phyloP scores from a whole-genome alignment of 2,329 filamentous ascomycete species.

The Curvularia sp. region DNA sequence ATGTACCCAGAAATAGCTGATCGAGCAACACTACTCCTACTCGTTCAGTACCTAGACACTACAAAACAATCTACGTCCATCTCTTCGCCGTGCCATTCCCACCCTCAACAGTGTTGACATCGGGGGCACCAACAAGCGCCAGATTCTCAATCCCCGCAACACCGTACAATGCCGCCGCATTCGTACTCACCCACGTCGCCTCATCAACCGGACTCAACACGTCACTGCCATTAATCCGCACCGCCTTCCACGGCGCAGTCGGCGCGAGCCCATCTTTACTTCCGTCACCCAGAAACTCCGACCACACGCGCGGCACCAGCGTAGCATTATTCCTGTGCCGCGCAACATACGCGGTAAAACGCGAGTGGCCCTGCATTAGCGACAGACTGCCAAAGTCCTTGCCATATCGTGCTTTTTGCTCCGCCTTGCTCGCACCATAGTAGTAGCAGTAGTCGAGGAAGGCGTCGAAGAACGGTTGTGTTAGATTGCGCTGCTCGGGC shows the following conservation, averaged over 20 bases:
- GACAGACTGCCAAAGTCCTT: conserved; percentile 54
- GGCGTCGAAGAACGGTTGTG: conserved; percentile 59
- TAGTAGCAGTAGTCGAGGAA: conserved; percentile 69
- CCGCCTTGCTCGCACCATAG: conserved; percentile 58
- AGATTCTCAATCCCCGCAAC: conserved; percentile 64
- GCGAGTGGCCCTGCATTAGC: conserved; percentile 64
- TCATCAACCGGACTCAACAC: conserved; percentile 61
- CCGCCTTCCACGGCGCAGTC: conserved; percentile 56
- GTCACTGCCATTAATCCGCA: conserved; percentile 52
- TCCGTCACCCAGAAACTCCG: conserved; percentile 58
- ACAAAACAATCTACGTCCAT: background rate
- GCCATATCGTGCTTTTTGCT: conserved; percentile 63
- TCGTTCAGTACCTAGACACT: background rate
- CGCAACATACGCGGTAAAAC: conserved; percentile 64
- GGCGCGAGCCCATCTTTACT: conserved; percentile 42
- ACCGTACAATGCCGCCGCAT: conserved; percentile 64
- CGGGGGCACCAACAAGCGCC: conserved; percentile 47
- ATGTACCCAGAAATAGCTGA: background rate
- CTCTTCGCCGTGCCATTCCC: conserved; percentile 20
- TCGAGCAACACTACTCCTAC: background rate
- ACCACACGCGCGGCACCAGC: conserved; percentile 61
- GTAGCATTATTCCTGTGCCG: conserved; percentile 54
- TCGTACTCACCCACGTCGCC: conserved; percentile 64
- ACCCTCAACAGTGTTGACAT: conserved; percentile 18
- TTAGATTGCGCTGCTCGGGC: conserved; percentile 49